A percentile compares a stretch with the other conserved stretches of the same genome.
Conservation (phyloP, 768 basidiomycete species). For the Crucibulum laeve region DNA sequence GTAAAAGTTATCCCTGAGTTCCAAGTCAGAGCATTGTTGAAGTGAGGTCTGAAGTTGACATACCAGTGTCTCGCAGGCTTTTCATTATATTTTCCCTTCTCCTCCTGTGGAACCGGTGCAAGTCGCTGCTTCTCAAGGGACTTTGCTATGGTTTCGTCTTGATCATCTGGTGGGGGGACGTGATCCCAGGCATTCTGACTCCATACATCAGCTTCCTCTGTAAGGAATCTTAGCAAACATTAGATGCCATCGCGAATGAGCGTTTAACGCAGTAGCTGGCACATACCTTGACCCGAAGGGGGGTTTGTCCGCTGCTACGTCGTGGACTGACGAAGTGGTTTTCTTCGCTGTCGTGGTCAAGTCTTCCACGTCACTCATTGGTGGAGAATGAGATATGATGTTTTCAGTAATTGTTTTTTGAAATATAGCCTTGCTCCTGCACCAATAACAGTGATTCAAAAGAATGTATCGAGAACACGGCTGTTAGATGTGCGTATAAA, state of each 20-base stretch:
- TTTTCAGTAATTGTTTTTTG: too few relatives aligned
- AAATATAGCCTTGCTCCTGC: background rate
- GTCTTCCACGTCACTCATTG: background rate
- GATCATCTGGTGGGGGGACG: constrained; percentile 79
- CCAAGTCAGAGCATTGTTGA: constrained; percentile 13
- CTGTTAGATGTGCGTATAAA: background rate
- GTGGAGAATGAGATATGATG: too few relatives aligned
- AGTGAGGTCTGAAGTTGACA: constrained; percentile 9
- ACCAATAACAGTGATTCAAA: background rate
- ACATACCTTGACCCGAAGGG: constrained; percentile 69
- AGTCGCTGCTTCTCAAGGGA: constrained; percentile 68
- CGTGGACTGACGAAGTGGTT: constrained; percentile 63
- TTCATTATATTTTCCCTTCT: constrained; percentile 67
- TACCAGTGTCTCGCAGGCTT: constrained; percentile 75
- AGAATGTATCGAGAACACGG: background rate
- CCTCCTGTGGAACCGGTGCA: constrained; percentile 70
- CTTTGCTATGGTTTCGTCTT: constrained; percentile 64
- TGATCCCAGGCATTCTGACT: constrained; percentile 91
- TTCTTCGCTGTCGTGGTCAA: constrained; percentile 18
- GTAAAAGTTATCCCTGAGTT: constrained; percentile 88
- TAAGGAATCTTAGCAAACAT: constrained; percentile 52
- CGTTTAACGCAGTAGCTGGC: background rate
- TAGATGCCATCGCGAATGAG: background rate
- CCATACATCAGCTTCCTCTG: constrained; percentile 72
- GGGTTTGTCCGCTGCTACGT: constrained; percentile 48